phyloP scores from a whole-genome alignment of 1,284 basidiomycete species.

The Trichosporon sp. region DNA sequence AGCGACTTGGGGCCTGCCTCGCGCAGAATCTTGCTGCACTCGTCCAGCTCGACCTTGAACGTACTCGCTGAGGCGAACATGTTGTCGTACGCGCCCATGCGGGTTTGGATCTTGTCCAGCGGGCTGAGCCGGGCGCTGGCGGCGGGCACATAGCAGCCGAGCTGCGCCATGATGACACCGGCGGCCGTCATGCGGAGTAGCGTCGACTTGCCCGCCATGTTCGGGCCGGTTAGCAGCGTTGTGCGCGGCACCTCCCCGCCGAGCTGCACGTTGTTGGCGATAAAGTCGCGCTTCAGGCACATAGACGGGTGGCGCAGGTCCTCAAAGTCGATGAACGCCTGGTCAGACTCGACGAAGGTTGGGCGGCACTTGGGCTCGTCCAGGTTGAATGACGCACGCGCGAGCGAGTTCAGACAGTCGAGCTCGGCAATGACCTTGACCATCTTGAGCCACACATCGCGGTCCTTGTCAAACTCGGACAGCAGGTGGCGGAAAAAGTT shows the following conservation, averaged over 20 bases:
- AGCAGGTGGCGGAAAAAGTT: conserved; percentile 75
- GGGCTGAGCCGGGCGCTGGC: conserved; percentile 73
- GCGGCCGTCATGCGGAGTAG: conserved; percentile 92
- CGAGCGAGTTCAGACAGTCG: conserved; percentile 88
- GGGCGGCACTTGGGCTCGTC: conserved; percentile 91
- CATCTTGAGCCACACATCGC: conserved; percentile 68
- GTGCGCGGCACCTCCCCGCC: conserved; percentile 66
- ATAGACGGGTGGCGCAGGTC: conserved; percentile 82
- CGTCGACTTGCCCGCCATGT: conserved; percentile 70
- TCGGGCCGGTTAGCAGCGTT: conserved; percentile 88
- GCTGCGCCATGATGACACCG: conserved; percentile 91
- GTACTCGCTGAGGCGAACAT: conserved; percentile 94
- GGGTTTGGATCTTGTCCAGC: conserved; percentile 87
- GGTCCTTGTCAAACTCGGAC: conserved; percentile 78
- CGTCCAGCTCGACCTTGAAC: conserved; percentile 94
- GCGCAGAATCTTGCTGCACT: conserved; percentile 84
- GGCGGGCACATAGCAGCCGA: conserved; percentile 97
- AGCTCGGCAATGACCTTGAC: conserved; percentile 71
- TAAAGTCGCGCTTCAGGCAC: conserved; percentile 70
- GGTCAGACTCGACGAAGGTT: conserved; percentile 71
- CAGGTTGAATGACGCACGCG: conserved; percentile 80
- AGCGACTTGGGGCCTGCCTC: conserved; percentile 86
- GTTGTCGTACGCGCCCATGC: conserved; percentile 98
- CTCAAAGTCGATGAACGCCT: conserved; percentile 72
- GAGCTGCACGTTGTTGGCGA: conserved; percentile 87